A percentile compares a stretch with the other conserved stretches of the same genome.
phyloP scores from a whole-genome alignment of 768 basidiomycete genomes.

The Suillus sp. region DNA sequence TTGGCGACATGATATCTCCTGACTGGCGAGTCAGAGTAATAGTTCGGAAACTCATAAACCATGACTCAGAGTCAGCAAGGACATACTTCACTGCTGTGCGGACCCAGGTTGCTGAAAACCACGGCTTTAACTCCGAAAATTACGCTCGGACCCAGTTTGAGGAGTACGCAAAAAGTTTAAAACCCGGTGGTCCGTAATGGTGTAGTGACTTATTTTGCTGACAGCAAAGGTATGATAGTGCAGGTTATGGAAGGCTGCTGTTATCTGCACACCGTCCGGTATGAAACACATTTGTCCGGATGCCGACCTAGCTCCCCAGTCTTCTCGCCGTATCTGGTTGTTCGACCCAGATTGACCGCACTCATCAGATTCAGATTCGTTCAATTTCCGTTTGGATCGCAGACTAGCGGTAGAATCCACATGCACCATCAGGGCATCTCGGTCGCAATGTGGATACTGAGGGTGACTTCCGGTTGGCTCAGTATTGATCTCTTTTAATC shows the following conservation, averaged over 20 bases:
- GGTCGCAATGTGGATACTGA: neutral
- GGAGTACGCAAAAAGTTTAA: too few species aligned
- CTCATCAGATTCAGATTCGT: neutral
- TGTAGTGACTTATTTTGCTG: too few species aligned
- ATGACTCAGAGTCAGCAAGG: too few species aligned
- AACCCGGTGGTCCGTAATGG: too few species aligned
- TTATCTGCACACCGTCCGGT: neutral
- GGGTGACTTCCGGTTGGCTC: neutral
- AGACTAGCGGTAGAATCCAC: neutral
- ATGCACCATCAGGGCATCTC: neutral
- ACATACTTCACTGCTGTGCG: too few species aligned
- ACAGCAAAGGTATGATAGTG: too few species aligned
- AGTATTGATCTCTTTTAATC: neutral
- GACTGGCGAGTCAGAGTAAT: too few species aligned
- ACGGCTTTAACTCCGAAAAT: too few species aligned
- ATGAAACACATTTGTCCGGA: neutral
- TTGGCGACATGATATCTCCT: too few species aligned
- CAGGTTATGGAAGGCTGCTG: neutral
- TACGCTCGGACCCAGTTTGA: too few species aligned
- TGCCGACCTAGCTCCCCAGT: neutral
- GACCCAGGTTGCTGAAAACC: too few species aligned
- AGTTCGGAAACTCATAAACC: too few species aligned
- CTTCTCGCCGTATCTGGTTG: neutral
- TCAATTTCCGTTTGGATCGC: neutral
- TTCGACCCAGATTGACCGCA: neutral